Conservation (phyloP, 352 stramenopile genomes). For the Pythium dissimile region DNA sequence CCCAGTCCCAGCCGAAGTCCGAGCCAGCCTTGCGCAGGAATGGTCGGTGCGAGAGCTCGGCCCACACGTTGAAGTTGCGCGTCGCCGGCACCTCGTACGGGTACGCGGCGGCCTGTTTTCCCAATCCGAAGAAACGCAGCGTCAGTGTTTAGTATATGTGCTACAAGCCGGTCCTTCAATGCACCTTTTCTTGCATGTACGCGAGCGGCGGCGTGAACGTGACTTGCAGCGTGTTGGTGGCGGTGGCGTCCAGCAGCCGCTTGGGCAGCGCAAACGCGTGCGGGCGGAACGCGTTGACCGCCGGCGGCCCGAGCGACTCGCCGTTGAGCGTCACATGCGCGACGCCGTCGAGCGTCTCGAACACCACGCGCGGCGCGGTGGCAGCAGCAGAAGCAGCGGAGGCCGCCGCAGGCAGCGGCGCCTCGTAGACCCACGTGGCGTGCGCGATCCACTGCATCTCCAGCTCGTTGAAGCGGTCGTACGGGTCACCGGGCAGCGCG, state of each 20-base stretch:
- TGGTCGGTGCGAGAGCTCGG: constrained; percentile 66
- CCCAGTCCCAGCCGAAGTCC: constrained; percentile 89
- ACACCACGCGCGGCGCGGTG: constrained; percentile 44
- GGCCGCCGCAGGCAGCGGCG: constrained; percentile 33
- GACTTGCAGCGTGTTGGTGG: constrained; percentile 51
- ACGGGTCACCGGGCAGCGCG: constrained; percentile 46
- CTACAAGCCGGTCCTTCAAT: too few species aligned
- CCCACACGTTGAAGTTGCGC: constrained; percentile 76
- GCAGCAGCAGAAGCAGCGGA: too few species aligned
- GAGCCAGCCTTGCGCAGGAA: constrained; percentile 85
- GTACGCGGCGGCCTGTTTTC: constrained; percentile 51
- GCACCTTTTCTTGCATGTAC: constrained; percentile 45
- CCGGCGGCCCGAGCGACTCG: constrained; percentile 33
- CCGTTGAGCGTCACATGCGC: constrained; percentile 68
- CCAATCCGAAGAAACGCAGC: neutral
- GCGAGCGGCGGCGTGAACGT: constrained; percentile 50
- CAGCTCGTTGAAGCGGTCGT: constrained; percentile 72
- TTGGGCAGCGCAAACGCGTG: constrained; percentile 42
- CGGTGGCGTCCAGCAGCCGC: constrained; percentile 13
- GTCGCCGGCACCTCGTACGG: constrained; percentile 78
- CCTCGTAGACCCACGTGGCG: constrained; percentile 78
- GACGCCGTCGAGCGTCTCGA: constrained; percentile 70
- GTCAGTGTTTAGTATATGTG: neutral
- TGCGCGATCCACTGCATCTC: constrained; percentile 59
- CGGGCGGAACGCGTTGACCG: constrained; percentile 62